Evolutionary conservation across 305 asterid species (phyloP).

Genomic region (Coffea humblotiana): DNA sequence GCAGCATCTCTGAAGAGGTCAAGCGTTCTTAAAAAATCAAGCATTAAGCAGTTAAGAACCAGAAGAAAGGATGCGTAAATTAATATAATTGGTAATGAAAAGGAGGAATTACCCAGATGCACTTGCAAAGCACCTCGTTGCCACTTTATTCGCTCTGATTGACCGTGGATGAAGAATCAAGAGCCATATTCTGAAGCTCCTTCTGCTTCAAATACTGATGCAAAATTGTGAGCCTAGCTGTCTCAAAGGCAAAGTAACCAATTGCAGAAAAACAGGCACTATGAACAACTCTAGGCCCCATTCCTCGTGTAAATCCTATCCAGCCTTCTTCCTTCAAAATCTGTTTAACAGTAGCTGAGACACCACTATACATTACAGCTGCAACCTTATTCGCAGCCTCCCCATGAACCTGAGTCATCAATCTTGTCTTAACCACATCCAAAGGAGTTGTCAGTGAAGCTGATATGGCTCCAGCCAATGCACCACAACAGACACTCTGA

Average conservation of each 20-base stretch:
- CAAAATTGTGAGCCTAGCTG: conserved; percentile 80
- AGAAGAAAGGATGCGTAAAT: background rate
- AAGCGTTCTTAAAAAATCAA: background rate
- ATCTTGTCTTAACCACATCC: conserved; percentile 92
- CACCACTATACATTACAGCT: conserved; percentile 62
- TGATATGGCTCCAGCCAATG: conserved; percentile 91
- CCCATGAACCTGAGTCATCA: conserved; percentile 85
- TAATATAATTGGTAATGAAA: background rate
- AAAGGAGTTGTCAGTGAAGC: conserved; percentile 91
- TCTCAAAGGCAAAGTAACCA: conserved; percentile 94
- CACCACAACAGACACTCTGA: conserved; percentile 92
- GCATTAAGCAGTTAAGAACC: background rate
- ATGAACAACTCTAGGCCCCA: conserved; percentile 94
- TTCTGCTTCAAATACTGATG: conserved; percentile 60
- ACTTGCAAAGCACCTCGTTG: background rate
- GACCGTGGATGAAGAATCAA: conserved; percentile 26
- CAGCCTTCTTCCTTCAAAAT: conserved; percentile 89
- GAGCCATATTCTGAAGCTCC: conserved; percentile 45
- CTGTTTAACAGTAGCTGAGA: conserved; percentile 61
- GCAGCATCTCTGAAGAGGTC: background rate
- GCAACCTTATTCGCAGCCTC: conserved; percentile 64
- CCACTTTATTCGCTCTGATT: conserved; percentile 29
- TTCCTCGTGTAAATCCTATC: conserved; percentile 90
- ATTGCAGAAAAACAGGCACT: conserved; percentile 93
- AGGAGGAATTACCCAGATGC: conserved; percentile 5